Conservation (phyloP, 202 grass and related monocot species). For the Setaria viridis region DNA sequence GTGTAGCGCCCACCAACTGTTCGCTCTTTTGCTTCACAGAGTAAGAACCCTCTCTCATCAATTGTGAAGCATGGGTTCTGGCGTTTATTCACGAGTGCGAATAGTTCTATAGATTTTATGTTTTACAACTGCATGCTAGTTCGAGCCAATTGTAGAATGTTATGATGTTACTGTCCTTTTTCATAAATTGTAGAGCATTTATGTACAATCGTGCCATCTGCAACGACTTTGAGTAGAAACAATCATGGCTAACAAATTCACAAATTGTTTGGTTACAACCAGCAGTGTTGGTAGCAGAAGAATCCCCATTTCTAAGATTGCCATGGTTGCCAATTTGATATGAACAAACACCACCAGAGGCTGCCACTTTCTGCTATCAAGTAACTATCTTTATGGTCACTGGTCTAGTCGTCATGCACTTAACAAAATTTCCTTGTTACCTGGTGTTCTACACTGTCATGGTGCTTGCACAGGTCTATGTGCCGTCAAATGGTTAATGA, state of each 20-base stretch:
- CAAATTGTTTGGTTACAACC: not conserved
- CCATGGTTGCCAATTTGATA: constrained; percentile 6
- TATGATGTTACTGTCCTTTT: not conserved
- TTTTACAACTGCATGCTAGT: not conserved
- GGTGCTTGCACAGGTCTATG: constrained; percentile 24
- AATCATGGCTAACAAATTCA: not conserved
- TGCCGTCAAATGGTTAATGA: constrained; percentile 1
- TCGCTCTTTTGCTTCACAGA: constrained; percentile 38
- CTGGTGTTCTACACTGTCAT: constrained; percentile 1
- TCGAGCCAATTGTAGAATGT: not conserved
- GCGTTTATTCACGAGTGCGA: not conserved
- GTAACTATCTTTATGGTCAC: not conserved
- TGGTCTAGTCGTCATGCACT: not conserved
- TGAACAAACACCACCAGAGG: constrained; percentile 23
- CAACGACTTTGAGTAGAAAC: not conserved
- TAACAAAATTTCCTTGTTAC: not conserved
- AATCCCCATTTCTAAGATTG: not conserved
- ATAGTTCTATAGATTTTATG: constrained; percentile 10
- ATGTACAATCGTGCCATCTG: not conserved
- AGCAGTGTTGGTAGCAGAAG: constrained; percentile 6
- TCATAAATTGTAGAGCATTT: not conserved
- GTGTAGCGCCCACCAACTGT: constrained; percentile 17
- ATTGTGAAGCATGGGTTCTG: not conserved
- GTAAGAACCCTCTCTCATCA: not conserved
- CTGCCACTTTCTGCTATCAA: constrained; percentile 1